A percentile compares a stretch with the other conserved stretches of the same genome.
These are phyloP conservation scores for Cladophialophora psammophila DNA, from an alignment of 2,329 filamentous ascomycete genomes.

Conservation along the genomic window DNA sequence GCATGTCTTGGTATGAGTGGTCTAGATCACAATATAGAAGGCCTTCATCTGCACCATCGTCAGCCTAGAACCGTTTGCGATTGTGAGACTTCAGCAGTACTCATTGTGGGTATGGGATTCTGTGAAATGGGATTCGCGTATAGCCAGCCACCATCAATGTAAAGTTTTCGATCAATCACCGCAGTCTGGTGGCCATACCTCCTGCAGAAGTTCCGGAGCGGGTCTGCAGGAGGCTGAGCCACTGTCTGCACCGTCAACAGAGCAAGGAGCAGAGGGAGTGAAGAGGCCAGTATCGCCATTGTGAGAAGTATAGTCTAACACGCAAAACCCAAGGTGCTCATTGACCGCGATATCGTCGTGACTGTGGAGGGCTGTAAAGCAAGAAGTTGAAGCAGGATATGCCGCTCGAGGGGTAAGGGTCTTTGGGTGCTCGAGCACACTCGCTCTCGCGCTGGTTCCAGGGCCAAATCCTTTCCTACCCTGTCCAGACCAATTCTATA, in stretches of 20 bases:
- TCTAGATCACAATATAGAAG: conserved; percentile 67
- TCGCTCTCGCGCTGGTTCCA: not conserved
- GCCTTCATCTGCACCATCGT: conserved; percentile 54
- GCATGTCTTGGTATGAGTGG: conserved; percentile 54
- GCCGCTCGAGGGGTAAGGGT: not conserved
- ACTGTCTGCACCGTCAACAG: conserved; percentile 1
- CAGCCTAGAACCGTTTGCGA: not conserved
- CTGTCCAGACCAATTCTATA: not conserved
- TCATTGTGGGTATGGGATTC: conserved; percentile 62
- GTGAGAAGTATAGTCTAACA: not conserved
- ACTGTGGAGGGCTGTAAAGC: not conserved
- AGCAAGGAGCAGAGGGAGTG: not conserved
- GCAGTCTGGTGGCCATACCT: conserved; percentile 67
- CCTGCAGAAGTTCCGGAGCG: conserved; percentile 62
- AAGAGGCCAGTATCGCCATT: not conserved
- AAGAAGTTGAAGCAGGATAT: not conserved
- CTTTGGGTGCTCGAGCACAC: not conserved
- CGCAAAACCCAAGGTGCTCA: not conserved
- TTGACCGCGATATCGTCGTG: not conserved
- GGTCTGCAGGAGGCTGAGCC: conserved; percentile 50
- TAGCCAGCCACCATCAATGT: conserved; percentile 68
- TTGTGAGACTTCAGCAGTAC: conserved; percentile 50
- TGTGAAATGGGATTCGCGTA: conserved; percentile 61
- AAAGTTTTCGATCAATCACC: conserved; percentile 65
- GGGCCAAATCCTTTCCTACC: not conserved